Percentiles rank a stretch among this genome's conserved stretches.
phyloP scores from a whole-genome alignment of 768 basidiomycete genomes.

The Gloeostereum incarnatum region DNA sequence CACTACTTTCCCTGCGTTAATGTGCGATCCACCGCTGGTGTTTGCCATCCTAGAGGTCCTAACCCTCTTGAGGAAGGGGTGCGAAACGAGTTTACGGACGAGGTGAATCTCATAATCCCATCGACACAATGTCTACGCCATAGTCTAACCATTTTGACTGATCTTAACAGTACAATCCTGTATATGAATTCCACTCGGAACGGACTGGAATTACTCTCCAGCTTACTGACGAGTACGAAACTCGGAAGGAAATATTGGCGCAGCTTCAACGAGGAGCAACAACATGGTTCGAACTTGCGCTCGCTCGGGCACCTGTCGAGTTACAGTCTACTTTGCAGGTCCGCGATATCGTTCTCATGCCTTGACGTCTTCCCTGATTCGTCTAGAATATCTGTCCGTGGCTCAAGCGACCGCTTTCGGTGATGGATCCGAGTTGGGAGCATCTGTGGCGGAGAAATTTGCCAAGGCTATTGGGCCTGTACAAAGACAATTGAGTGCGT shows the following conservation, averaged over 20 bases:
- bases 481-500: conserved; percentile 66
- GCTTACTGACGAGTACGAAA: conserved; percentile 78
- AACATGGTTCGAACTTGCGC: conserved; percentile 79
- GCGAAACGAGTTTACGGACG: conserved; percentile 89
- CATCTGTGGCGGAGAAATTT: conserved; percentile 81
- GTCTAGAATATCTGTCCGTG: conserved; percentile 79
- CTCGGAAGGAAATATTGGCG: conserved; percentile 76
- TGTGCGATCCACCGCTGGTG: conserved; percentile 85
- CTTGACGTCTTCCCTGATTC: conserved; percentile 2
- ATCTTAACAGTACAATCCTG: conserved; percentile 72
- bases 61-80: conserved; percentile 78
- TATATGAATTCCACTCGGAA: conserved; percentile 75
- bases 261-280: conserved; percentile 67
- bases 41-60: conserved; percentile 87
- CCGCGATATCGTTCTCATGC: conserved; percentile 11
- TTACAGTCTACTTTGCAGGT: conserved; percentile 90
- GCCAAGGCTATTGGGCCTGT: conserved; percentile 73
- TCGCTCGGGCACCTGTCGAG: conserved; percentile 86
- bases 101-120: conserved; percentile 36
- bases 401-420: conserved; percentile 61
- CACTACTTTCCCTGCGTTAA: conserved; percentile 86
- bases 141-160: conserved; percentile 1
- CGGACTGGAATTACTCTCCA: conserved; percentile 66
- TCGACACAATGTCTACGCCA: too few species aligned
- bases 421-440: conserved; percentile 82